A percentile compares a stretch with the other conserved stretches of the same genome.
These are phyloP conservation scores for Brasilioporus rufonigricans DNA, from an alignment of 768 basidiomycete genomes.

Conservation along the genomic window DNA sequence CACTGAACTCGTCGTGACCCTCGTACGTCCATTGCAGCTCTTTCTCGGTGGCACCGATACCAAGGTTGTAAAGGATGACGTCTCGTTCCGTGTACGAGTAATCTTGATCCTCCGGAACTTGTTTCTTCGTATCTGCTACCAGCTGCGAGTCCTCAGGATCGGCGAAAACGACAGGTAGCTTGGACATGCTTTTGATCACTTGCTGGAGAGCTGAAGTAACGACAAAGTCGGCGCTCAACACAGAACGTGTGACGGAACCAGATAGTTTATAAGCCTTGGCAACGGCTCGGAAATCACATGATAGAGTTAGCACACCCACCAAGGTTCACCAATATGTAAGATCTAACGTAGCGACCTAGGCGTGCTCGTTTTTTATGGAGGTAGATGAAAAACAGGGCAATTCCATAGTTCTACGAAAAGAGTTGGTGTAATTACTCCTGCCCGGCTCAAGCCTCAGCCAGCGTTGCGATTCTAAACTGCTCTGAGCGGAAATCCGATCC, in stretches of 20 bases:
- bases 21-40: slow-evolving; percentile 94
- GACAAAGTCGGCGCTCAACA: not conserved
- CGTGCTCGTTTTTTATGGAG: too few relatives aligned
- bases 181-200: slow-evolving; percentile 25
- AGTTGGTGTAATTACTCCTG: too few relatives aligned
- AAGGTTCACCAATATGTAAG: too few relatives aligned
- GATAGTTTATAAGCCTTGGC: not conserved
- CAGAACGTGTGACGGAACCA: not conserved
- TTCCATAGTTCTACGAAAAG: too few relatives aligned
- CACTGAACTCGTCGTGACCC: slow-evolving; percentile 79
- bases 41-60: slow-evolving; percentile 89
- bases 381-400: too few relatives aligned
- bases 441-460: too few relatives aligned
- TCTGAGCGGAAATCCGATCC: too few relatives aligned
- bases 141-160: slow-evolving; percentile 83
- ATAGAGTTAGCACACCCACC: too few relatives aligned
- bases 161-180: slow-evolving; percentile 51
- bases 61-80: slow-evolving; percentile 92
- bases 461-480: too few relatives aligned
- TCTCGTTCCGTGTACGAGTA: slow-evolving; percentile 86
- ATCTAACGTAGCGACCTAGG: too few relatives aligned
- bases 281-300: too few relatives aligned
- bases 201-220: not conserved
- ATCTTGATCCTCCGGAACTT: slow-evolving; percentile 48
- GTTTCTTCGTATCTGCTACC: slow-evolving; percentile 79